phyloP scores from a whole-genome alignment of 2,329 filamentous ascomycete species.

The Catunica adiposa region DNA sequence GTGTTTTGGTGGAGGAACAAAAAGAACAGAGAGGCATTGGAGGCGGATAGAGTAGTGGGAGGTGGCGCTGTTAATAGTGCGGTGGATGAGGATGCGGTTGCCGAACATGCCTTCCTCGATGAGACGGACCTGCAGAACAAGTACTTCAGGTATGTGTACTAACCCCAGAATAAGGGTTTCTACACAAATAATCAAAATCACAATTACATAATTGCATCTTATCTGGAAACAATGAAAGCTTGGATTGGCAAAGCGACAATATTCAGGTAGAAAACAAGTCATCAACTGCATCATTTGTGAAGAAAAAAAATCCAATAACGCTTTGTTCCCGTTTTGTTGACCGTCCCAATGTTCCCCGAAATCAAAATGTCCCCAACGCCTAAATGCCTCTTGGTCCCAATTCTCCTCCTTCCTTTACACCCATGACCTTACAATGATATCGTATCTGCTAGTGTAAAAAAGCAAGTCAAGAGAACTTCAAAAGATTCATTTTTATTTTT shows the following conservation, averaged over 20 bases:
- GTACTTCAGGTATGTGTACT: too few relatives aligned
- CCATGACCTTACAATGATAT: not conserved
- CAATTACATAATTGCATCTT: not conserved
- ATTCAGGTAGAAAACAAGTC: not conserved
- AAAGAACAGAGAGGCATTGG: too few relatives aligned
- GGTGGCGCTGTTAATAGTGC: too few relatives aligned
- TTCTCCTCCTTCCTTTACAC: not conserved
- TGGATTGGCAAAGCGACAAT: not conserved
- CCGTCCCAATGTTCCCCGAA: not conserved
- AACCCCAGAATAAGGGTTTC: too few relatives aligned
- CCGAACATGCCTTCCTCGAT: too few relatives aligned
- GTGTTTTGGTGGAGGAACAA: too few relatives aligned
- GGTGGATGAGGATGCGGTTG: too few relatives aligned
- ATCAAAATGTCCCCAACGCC: not conserved
- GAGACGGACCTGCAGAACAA: too few relatives aligned
- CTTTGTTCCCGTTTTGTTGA: not conserved
- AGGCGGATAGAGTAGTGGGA: too few relatives aligned
- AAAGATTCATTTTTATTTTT: slow-evolving; percentile 11
- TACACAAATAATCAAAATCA: too few relatives aligned
- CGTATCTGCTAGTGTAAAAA: not conserved
- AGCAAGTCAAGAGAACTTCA: slow-evolving; percentile 8
- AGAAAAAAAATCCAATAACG: slow-evolving; percentile 1
- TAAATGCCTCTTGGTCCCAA: not conserved
- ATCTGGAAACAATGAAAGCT: not conserved
- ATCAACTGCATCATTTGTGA: not conserved